These are phyloP conservation scores for Globisporangium ultimum DNA, from an alignment of 352 stramenopile genomes.

Conservation along the genomic window DNA sequence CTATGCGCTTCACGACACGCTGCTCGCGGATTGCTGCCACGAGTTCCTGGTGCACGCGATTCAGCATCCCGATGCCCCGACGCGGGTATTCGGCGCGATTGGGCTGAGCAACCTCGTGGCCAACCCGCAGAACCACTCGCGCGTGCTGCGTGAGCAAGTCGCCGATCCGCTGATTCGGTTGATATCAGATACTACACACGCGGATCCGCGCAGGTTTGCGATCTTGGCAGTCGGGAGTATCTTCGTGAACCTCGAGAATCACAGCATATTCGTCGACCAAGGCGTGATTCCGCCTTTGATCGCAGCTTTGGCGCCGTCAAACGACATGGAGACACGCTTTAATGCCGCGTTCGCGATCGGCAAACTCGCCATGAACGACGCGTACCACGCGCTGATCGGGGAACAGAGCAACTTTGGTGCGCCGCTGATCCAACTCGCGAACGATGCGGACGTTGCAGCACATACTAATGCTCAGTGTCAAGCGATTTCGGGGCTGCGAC, in stretches of 20 bases:
- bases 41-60: slow-evolving; percentile 81
- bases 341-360: slow-evolving; percentile 92
- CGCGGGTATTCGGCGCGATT: slow-evolving; percentile 85
- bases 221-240: slow-evolving; percentile 85
- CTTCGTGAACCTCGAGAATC: slow-evolving; percentile 57
- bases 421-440: slow-evolving; percentile 50
- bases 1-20: slow-evolving; percentile 82
- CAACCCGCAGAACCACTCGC: slow-evolving; percentile 77
- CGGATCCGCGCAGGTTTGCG: slow-evolving; percentile 74
- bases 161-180: slow-evolving; percentile 57
- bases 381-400: slow-evolving; percentile 63
- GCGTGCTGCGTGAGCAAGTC: slow-evolving; percentile 61
- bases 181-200: slow-evolving; percentile 28
- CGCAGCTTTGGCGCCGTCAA: slow-evolving; percentile 44
- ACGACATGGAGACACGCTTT: slow-evolving; percentile 91
- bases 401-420: slow-evolving; percentile 43
- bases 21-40: slow-evolving; percentile 77
- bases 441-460: slow-evolving; percentile 42
- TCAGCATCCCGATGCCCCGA: slow-evolving; percentile 52
- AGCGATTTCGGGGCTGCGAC: slow-evolving; percentile 87
- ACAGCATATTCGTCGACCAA: slow-evolving; percentile 65
- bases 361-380: slow-evolving; percentile 88
- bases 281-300: slow-evolving; percentile 74
- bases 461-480: slow-evolving; percentile 81
- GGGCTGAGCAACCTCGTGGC: slow-evolving; percentile 89